phyloP scores from a whole-genome alignment of 2,329 filamentous ascomycete species.

The Exophiala mesophila region DNA sequence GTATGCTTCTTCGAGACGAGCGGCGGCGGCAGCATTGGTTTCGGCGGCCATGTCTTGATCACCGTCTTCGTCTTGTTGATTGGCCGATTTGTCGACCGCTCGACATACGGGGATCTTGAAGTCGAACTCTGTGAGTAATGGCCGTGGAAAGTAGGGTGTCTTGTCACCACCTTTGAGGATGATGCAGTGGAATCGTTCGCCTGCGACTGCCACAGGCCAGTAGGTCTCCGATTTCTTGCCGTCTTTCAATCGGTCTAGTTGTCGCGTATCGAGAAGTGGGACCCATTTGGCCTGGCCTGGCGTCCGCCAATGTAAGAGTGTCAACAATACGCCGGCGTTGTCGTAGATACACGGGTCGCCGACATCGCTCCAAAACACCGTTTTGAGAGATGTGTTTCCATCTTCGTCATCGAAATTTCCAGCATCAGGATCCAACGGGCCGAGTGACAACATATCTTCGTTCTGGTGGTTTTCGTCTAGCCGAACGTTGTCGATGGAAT shows the following conservation, averaged over 20 bases:
- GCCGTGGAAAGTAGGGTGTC: conserved; percentile 88
- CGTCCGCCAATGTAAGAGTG: conserved; percentile 84
- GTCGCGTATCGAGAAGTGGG: conserved; percentile 82
- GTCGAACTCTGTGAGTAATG: conserved; percentile 86
- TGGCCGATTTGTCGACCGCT: conserved; percentile 28
- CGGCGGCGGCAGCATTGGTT: conserved; percentile 42
- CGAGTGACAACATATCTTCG: conserved; percentile 83
- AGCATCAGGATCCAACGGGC: conserved; percentile 31
- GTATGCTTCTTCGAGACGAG: conserved; percentile 72
- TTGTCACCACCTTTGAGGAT: conserved; percentile 94
- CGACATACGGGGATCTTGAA: conserved; percentile 77
- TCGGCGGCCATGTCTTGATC: conserved; percentile 43
- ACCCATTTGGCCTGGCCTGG: conserved; percentile 85
- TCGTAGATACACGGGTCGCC: conserved; percentile 98
- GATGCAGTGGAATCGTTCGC: conserved; percentile 94
- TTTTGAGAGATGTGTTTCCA: conserved; percentile 66
- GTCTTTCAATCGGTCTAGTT: conserved; percentile 72
- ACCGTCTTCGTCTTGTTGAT: conserved; percentile 29
- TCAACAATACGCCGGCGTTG: conserved; percentile 79
- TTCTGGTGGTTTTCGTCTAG: conserved; percentile 91
- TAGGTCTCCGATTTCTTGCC: conserved; percentile 87
- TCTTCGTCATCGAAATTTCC: conserved; percentile 7
- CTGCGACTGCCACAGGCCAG: conserved; percentile 90
- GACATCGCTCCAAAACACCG: conserved; percentile 84
- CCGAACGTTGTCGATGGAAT: conserved; percentile 93